A percentile compares a stretch with the other conserved stretches of the same genome.
Evolutionary conservation across 2,329 filamentous ascomycete species (phyloP).

Genomic region (Fusarium fracticaudum): DNA sequence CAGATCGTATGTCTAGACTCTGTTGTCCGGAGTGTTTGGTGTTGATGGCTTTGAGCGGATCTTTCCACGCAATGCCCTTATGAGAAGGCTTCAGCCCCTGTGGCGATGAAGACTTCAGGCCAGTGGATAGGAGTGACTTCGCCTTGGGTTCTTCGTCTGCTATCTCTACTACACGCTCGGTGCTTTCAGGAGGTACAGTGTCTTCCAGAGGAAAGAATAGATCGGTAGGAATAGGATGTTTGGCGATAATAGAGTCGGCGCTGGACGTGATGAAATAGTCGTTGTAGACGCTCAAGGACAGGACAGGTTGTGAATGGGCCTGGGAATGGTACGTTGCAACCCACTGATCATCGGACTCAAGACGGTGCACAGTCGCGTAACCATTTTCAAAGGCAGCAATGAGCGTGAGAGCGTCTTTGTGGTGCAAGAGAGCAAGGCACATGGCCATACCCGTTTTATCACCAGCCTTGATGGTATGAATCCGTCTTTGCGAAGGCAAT

Average conservation of each 20-base stretch:
- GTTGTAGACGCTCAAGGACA: constrained; percentile 73
- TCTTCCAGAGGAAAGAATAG: constrained; percentile 27
- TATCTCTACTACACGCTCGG: constrained; percentile 42
- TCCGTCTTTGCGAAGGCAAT: constrained; percentile 77
- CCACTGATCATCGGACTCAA: constrained; percentile 56
- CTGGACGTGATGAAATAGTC: constrained; percentile 79
- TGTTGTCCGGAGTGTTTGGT: constrained; percentile 95
- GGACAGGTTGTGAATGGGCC: constrained; percentile 80
- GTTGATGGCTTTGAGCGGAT: constrained; percentile 70
- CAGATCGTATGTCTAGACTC: constrained; percentile 77
- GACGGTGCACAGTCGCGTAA: constrained; percentile 71
- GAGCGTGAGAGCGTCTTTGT: constrained; percentile 64
- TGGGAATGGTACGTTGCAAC: constrained; percentile 69
- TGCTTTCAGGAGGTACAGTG: background rate
- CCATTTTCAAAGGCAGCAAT: constrained; percentile 89
- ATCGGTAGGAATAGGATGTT: constrained; percentile 70
- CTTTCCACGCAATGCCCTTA: constrained; percentile 47
- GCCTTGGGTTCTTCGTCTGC: constrained; percentile 23
- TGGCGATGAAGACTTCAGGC: constrained; percentile 13
- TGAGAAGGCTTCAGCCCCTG: constrained; percentile 10
- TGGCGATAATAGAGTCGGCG: constrained; percentile 81
- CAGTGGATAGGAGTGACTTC: constrained; percentile 41
- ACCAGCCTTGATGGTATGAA: constrained; percentile 63
- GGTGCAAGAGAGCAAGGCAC: constrained; percentile 73
- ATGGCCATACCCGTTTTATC: constrained; percentile 84